phyloP scores from a whole-genome alignment of 192 early-diverging fungal species.

The Linnemannia elongata region DNA sequence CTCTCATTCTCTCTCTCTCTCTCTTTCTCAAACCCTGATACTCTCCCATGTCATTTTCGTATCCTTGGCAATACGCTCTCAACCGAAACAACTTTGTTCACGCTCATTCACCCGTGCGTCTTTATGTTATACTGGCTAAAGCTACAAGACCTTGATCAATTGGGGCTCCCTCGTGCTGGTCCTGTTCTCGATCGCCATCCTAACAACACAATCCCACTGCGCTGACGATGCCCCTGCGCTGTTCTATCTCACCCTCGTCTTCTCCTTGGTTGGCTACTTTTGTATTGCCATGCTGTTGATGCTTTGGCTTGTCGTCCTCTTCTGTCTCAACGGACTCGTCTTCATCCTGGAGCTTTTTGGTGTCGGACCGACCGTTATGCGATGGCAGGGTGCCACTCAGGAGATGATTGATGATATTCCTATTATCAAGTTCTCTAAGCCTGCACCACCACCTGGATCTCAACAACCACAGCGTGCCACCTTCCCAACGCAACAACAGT shows the following conservation, averaged over 20 bases:
- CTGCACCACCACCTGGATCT: background rate
- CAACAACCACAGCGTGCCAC: background rate
- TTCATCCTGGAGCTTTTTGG: conserved; percentile 43
- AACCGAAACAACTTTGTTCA: background rate
- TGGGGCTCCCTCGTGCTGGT: conserved; percentile 46
- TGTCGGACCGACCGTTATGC: conserved; percentile 48
- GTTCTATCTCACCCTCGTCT: conserved; percentile 40
- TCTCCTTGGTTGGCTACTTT: conserved; percentile 39
- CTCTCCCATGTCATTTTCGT: too few relatives aligned
- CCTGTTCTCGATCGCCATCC: conserved; percentile 31
- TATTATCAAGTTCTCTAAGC: conserved; percentile 34
- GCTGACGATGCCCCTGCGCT: conserved; percentile 26
- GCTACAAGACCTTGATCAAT: conserved; percentile 55
- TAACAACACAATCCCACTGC: conserved; percentile 44
- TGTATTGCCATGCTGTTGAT: conserved; percentile 31
- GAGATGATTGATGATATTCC: conserved; percentile 49
- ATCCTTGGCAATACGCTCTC: background rate
- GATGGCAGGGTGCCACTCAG: conserved; percentile 46
- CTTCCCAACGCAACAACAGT: background rate
- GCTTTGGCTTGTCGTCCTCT: conserved; percentile 44
- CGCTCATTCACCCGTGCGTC: background rate
- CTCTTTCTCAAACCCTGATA: background rate
- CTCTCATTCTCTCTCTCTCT: background rate
- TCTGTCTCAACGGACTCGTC: conserved; percentile 52
- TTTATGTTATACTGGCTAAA: background rate